Conservation (phyloP, 805 yeast genomes). For the Torulaspora franciscae region DNA sequence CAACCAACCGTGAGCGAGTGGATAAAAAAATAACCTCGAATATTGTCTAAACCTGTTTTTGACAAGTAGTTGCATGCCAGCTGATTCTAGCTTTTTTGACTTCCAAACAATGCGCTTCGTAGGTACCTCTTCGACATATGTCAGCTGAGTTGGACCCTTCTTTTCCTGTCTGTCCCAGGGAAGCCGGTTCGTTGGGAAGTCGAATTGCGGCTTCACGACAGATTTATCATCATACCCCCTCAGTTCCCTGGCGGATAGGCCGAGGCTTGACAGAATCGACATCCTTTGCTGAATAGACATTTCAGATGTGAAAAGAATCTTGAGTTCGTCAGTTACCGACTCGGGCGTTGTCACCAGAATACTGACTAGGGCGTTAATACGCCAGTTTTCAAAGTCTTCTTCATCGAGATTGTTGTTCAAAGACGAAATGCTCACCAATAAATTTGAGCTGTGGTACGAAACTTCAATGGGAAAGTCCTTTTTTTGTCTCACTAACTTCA, state of each 20-base stretch:
- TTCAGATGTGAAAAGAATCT: constrained; percentile 61
- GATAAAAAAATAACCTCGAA: constrained; percentile 46
- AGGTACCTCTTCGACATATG: neutral
- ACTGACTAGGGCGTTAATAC: constrained; percentile 61
- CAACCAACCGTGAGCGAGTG: constrained; percentile 50
- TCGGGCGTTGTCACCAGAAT: constrained; percentile 53
- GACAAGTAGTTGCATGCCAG: neutral
- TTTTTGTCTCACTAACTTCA: constrained; percentile 60
- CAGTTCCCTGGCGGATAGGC: constrained; percentile 69
- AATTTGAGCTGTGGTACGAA: constrained; percentile 48
- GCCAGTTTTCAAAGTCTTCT: constrained; percentile 55
- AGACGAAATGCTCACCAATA: constrained; percentile 49
- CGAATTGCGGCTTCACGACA: constrained; percentile 37
- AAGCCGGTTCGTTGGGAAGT: constrained; percentile 35
- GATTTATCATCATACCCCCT: constrained; percentile 52
- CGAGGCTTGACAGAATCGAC: constrained; percentile 59
- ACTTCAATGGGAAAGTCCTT: constrained; percentile 57
- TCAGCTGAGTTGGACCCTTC: neutral
- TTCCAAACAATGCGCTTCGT: constrained; percentile 26
- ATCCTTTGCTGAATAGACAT: constrained; percentile 76
- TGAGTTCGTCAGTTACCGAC: constrained; percentile 37
- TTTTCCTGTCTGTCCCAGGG: constrained; percentile 28
- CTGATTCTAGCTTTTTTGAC: constrained; percentile 32
- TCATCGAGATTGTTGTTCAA: constrained; percentile 55
- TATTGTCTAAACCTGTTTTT: constrained; percentile 35